Evolutionary conservation across 2,329 filamentous ascomycete genomes (phyloP).

Genomic region (Colletotrichum endophyticum): DNA sequence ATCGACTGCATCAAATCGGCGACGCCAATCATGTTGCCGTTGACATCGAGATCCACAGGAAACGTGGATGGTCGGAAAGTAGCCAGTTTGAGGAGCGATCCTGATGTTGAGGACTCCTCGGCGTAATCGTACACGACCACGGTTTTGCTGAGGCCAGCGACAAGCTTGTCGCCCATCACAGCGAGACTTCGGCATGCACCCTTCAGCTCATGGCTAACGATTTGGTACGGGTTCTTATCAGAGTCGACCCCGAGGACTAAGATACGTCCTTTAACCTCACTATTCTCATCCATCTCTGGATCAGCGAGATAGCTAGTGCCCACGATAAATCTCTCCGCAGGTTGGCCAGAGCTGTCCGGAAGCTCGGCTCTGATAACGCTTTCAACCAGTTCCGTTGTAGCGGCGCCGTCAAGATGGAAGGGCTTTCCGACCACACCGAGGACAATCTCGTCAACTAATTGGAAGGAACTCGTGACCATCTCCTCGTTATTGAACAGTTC

Average conservation of each 20-base stretch:
- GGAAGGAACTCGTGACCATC: constrained; percentile 78
- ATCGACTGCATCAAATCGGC: constrained; percentile 95
- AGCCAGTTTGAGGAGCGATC: constrained; percentile 71
- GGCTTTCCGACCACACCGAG: constrained; percentile 79
- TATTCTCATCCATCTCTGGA: constrained; percentile 56
- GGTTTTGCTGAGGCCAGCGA: constrained; percentile 89
- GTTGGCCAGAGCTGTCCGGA: constrained; percentile 57
- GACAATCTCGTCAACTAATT: constrained; percentile 87
- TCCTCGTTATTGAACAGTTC: constrained; percentile 75
- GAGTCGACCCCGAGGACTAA: constrained; percentile 83
- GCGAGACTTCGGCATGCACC: constrained; percentile 83
- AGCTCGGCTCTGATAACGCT: constrained; percentile 81
- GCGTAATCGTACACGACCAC: constrained; percentile 65
- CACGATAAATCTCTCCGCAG: constrained; percentile 83
- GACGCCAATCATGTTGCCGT: constrained; percentile 78
- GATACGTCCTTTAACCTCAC: constrained; percentile 71
- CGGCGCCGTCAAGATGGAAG: constrained; percentile 59
- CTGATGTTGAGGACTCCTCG: constrained; percentile 60
- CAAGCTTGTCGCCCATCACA: constrained; percentile 76
- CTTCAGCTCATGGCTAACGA: constrained; percentile 73
- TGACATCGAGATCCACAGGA: constrained; percentile 80
- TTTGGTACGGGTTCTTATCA: constrained; percentile 73
- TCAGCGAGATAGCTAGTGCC: constrained; percentile 82
- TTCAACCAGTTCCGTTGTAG: constrained; percentile 76
- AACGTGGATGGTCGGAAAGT: constrained; percentile 83